These are phyloP conservation scores for Artomyces pyxidatus DNA, from an alignment of 768 basidiomycete genomes.

Conservation along the genomic window DNA sequence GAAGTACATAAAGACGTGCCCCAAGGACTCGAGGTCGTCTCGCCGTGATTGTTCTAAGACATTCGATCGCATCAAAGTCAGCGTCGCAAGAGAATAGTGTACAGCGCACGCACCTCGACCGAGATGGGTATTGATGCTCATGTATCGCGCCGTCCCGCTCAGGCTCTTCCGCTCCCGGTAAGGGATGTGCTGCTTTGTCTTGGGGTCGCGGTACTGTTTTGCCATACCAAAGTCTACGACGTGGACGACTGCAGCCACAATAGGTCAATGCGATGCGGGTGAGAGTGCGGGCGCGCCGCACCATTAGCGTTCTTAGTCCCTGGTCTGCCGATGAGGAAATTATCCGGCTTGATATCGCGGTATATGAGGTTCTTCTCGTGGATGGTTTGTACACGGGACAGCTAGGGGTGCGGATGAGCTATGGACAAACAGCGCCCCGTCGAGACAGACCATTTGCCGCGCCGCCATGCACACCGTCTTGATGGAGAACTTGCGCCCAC, in stretches of 20 bases:
- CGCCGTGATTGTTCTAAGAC: constrained; percentile 77
- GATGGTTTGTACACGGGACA: constrained; percentile 93
- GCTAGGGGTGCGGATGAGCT: constrained; percentile 33
- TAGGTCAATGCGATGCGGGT: constrained; percentile 1
- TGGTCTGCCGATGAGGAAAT: constrained; percentile 94
- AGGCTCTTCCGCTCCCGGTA: constrained; percentile 97
- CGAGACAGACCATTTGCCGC: constrained; percentile 75
- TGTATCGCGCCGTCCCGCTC: constrained; percentile 96
- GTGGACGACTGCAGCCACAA: constrained; percentile 55
- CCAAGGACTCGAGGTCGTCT: constrained; percentile 97
- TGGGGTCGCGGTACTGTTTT: constrained; percentile 98
- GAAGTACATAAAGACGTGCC: constrained; percentile 99
- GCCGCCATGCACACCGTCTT: constrained; percentile 99
- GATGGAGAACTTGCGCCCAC: constrained; percentile 92
- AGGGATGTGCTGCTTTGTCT: constrained; percentile 98
- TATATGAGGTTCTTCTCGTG: constrained; percentile 99
- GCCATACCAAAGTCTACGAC: constrained; percentile 99
- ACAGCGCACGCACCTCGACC: constrained; percentile 67
- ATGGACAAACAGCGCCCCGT: not conserved
- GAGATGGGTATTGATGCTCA: constrained; percentile 99
- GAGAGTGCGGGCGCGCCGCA: constrained; percentile 26
- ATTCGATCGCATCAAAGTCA: constrained; percentile 2
- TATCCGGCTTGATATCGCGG: constrained; percentile 99
- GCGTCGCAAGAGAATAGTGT: constrained; percentile 3
- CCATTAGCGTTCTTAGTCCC: constrained; percentile 85